These are phyloP conservation scores for Chloris gayana DNA, from an alignment of 176 grass and related monocot genomes.

Conservation along the genomic window DNA sequence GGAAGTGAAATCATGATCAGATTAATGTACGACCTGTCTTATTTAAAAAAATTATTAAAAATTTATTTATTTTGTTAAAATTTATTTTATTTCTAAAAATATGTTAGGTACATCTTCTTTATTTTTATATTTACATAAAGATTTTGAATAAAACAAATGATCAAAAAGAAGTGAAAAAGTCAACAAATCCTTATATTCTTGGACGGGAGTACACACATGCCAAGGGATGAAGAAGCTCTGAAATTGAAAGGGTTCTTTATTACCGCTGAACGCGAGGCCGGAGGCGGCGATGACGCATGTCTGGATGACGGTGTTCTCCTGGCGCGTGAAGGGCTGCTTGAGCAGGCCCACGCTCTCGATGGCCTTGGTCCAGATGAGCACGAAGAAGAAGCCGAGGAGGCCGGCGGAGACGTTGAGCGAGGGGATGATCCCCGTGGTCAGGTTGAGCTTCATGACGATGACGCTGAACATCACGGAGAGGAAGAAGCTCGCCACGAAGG, in stretches of 20 bases:
- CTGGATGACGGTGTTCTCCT: slow-evolving; percentile 97
- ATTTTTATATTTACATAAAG: no score
- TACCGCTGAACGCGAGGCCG: slow-evolving; percentile 86
- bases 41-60: no score
- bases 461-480: slow-evolving; percentile 69
- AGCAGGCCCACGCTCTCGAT: slow-evolving; percentile 52
- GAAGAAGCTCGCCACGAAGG: slow-evolving; percentile 72
- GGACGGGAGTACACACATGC: neutral
- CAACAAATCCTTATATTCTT: no score
- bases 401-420: slow-evolving; percentile 90
- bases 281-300: slow-evolving; percentile 88
- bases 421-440: slow-evolving; percentile 82
- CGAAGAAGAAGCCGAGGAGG: slow-evolving; percentile 86
- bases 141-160: no score
- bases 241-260: neutral
- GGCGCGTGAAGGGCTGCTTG: slow-evolving; percentile 68
- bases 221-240: neutral
- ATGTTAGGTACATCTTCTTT: no score
- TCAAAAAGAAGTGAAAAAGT: no score
- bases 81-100: no score
- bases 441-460: slow-evolving; percentile 92
- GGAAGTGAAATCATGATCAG: neutral
- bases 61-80: no score
- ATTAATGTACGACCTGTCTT: no score
- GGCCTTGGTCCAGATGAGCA: slow-evolving; percentile 55